A percentile compares a stretch with the other conserved stretches of the same genome.
Conservation (phyloP, 495 filamentous ascomycete species). For the Acidiella bohemica region DNA sequence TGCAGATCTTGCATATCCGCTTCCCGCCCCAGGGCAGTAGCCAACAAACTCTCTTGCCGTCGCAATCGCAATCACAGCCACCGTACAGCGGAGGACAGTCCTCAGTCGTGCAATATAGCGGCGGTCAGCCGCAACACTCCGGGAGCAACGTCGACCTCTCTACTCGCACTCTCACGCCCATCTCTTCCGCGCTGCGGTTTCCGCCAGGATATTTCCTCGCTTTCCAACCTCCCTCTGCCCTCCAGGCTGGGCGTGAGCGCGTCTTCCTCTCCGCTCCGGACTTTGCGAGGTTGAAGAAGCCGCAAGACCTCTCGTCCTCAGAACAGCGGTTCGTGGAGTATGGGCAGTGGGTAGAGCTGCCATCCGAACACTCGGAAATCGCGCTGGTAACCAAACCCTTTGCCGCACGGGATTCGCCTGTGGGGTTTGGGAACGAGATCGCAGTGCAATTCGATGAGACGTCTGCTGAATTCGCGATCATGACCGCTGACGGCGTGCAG, state of each 20-base stretch:
- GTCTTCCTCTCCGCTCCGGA: slow-evolving; percentile 83
- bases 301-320: slow-evolving; percentile 30
- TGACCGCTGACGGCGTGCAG: slow-evolving; percentile 82
- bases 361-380: slow-evolving; percentile 10
- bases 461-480: slow-evolving; percentile 68
- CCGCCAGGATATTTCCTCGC: slow-evolving; percentile 67
- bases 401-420: slow-evolving; percentile 49
- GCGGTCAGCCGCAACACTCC: slow-evolving; percentile 6
- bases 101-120: slow-evolving; percentile 12
- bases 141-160: slow-evolving; percentile 28
- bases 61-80: neutral
- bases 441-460: slow-evolving; percentile 82
- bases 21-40: slow-evolving; percentile 67
- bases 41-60: too few species aligned
- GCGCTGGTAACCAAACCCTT: slow-evolving; percentile 60
- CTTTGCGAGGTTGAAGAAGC: slow-evolving; percentile 57
- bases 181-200: slow-evolving; percentile 38
- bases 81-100: slow-evolving; percentile 5
- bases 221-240: slow-evolving; percentile 1
- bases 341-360: slow-evolving; percentile 58
- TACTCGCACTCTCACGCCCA: slow-evolving; percentile 20
- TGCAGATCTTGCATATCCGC: slow-evolving; percentile 91
- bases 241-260: slow-evolving; percentile 18
- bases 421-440: slow-evolving; percentile 87
- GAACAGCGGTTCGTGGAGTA: slow-evolving; percentile 45